A percentile compares a stretch with the other conserved stretches of the same genome.
These are phyloP conservation scores for Simmondsia chinensis DNA, from an alignment of 148 eudicot species.

Conservation along the genomic window DNA sequence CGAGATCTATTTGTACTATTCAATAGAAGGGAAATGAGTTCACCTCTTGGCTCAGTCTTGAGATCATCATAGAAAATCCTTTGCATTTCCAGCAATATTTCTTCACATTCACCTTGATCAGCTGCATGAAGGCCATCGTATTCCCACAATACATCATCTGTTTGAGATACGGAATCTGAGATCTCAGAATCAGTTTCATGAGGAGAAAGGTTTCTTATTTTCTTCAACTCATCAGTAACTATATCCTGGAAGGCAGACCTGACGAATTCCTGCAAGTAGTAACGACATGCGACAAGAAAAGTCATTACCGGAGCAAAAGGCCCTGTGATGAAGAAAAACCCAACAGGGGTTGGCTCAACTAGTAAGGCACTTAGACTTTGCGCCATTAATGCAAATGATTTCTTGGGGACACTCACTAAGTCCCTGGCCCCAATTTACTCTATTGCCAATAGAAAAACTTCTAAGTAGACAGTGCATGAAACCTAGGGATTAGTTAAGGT, in stretches of 20 bases:
- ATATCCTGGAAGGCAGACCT: slow-evolving; percentile 59
- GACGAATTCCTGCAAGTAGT: slow-evolving; percentile 49
- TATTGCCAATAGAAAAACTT: no score
- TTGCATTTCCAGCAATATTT: slow-evolving; percentile 84
- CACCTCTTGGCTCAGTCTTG: slow-evolving; percentile 36
- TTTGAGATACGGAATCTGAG: slow-evolving; percentile 12
- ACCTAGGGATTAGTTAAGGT: no score
- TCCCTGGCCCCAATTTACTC: no score
- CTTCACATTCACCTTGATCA: slow-evolving; percentile 85
- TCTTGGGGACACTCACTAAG: no score
- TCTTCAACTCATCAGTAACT: slow-evolving; percentile 67
- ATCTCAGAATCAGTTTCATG: slow-evolving; percentile 13
- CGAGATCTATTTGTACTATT: no score
- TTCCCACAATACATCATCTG: slow-evolving; percentile 75
- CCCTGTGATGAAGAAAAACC: neutral
- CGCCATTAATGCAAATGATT: no score
- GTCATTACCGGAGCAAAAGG: slow-evolving; percentile 1
- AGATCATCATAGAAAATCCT: slow-evolving; percentile 84
- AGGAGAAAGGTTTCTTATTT: slow-evolving; percentile 35
- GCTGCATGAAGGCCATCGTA: slow-evolving; percentile 66
- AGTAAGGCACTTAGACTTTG: no score
- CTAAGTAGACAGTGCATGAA: no score
- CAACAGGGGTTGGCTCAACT: no score
- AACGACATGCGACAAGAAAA: neutral
- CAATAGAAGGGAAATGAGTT: neutral